Percentiles rank a stretch among this genome's conserved stretches.
Evolutionary conservation across 2,329 filamentous ascomycete species (phyloP).

Genomic region (Microsporum audouinii): DNA sequence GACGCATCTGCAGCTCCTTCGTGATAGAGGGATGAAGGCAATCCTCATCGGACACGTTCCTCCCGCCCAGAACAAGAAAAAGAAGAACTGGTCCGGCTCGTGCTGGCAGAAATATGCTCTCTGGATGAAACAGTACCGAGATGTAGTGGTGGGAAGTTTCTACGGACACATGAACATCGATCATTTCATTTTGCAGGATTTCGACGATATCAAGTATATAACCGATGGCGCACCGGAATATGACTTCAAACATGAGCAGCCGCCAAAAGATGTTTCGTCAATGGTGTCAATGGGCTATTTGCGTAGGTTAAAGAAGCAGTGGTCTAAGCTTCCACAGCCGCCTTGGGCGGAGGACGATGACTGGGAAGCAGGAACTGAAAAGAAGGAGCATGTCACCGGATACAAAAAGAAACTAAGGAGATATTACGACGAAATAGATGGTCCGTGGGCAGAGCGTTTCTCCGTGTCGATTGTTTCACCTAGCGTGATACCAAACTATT

Average conservation of each 20-base stretch:
- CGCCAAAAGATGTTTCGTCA: slow-evolving; percentile 41
- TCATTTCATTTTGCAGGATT: slow-evolving; percentile 88
- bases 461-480: slow-evolving; percentile 69
- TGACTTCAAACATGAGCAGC: not conserved
- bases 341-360: slow-evolving; percentile 18
- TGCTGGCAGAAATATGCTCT: slow-evolving; percentile 97
- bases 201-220: slow-evolving; percentile 51
- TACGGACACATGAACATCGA: slow-evolving; percentile 99
- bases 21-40: slow-evolving; percentile 78
- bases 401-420: slow-evolving; percentile 39
- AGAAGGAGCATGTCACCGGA: slow-evolving; percentile 38
- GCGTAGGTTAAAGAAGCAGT: slow-evolving; percentile 61
- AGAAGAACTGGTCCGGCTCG: slow-evolving; percentile 86
- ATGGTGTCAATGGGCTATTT: slow-evolving; percentile 69
- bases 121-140: slow-evolving; percentile 81
- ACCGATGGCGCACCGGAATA: slow-evolving; percentile 31
- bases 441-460: slow-evolving; percentile 73
- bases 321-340: slow-evolving; percentile 60
- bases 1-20: slow-evolving; percentile 72
- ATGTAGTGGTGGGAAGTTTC: slow-evolving; percentile 66
- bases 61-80: slow-evolving; percentile 72
- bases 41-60: slow-evolving; percentile 92
- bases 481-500: slow-evolving; percentile 86
- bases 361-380: not conserved
- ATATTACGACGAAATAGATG: slow-evolving; percentile 58